Conservation (phyloP, 768 basidiomycete species). For the Leccinum subgranulosum region DNA sequence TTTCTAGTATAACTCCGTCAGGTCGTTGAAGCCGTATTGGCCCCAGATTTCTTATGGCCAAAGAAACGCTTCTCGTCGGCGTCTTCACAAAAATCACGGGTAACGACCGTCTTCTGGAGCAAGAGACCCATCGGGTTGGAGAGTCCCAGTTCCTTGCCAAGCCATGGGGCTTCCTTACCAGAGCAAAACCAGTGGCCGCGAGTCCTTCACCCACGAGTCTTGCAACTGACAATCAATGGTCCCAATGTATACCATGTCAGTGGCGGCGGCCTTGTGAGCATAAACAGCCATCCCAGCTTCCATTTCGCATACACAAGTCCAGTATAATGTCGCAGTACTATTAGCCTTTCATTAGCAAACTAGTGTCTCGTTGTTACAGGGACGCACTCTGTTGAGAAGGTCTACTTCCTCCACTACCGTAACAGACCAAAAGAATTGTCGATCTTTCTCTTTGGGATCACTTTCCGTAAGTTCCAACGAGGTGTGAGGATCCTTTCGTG, state of each 20-base stretch:
- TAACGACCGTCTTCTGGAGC: slow-evolving; percentile 97
- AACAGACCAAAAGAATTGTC: slow-evolving; percentile 66
- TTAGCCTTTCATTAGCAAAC: too few relatives aligned
- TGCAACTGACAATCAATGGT: slow-evolving; percentile 92
- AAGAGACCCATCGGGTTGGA: slow-evolving; percentile 94
- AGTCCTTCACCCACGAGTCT: slow-evolving; percentile 45
- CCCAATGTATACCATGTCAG: slow-evolving; percentile 4
- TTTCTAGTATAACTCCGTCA: slow-evolving; percentile 62
- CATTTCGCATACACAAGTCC: slow-evolving; percentile 82
- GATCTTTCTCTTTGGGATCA: slow-evolving; percentile 87
- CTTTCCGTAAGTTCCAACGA: slow-evolving; percentile 81
- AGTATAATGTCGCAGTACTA: slow-evolving; percentile 72
- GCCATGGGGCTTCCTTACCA: slow-evolving; percentile 70
- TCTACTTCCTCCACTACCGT: slow-evolving; percentile 78
- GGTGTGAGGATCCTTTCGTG: slow-evolving; percentile 74
- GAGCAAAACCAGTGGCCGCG: slow-evolving; percentile 85
- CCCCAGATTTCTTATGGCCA: slow-evolving; percentile 43
- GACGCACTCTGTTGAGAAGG: slow-evolving; percentile 56
- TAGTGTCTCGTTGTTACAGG: too few relatives aligned
- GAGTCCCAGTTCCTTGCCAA: slow-evolving; percentile 80
- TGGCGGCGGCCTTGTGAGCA: slow-evolving; percentile 67
- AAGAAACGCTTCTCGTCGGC: slow-evolving; percentile 79
- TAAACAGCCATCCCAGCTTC: slow-evolving; percentile 94
- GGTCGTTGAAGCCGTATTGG: slow-evolving; percentile 66
- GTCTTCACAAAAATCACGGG: slow-evolving; percentile 93